These are phyloP conservation scores for Bifiguratus adelaidae DNA, from an alignment of 192 early-diverging fungal species.

Conservation along the genomic window DNA sequence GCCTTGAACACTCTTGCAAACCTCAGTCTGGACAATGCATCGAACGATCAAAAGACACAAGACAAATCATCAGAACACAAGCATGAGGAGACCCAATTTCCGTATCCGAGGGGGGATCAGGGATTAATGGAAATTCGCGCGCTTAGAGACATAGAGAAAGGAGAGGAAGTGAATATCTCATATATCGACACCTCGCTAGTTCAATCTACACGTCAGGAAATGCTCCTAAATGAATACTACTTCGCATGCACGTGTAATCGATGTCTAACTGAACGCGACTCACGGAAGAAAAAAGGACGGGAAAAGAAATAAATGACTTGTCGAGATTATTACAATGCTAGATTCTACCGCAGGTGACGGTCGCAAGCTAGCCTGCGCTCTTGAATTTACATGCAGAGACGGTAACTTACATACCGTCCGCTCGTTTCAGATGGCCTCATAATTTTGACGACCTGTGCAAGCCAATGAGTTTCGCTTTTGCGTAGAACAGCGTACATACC, in stretches of 20 bases:
- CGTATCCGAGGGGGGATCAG: constrained; percentile 12
- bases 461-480: not conserved
- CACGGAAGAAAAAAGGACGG: not conserved
- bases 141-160: constrained; percentile 7
- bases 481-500: constrained; percentile 19
- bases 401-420: constrained; percentile 95
- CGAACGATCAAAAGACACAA: not conserved
- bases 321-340: too few species aligned
- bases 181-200: constrained; percentile 57
- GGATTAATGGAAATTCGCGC: constrained; percentile 12
- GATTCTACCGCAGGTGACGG: too few species aligned
- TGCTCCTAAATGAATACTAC: constrained; percentile 45
- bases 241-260: constrained; percentile 50
- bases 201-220: constrained; percentile 36
- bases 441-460: constrained; percentile 79
- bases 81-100: constrained; percentile 9
- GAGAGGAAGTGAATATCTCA: constrained; percentile 48
- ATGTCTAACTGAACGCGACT: constrained; percentile 29
- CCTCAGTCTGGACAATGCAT: not conserved
- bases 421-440: constrained; percentile 92
- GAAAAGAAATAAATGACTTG: too few species aligned
- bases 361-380: too few species aligned
- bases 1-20: too few species aligned
- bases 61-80: not conserved
- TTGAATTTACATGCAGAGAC: constrained; percentile 75